phyloP scores from a whole-genome alignment of 352 stramenopile species.

The Aphanomyces stellatus region DNA sequence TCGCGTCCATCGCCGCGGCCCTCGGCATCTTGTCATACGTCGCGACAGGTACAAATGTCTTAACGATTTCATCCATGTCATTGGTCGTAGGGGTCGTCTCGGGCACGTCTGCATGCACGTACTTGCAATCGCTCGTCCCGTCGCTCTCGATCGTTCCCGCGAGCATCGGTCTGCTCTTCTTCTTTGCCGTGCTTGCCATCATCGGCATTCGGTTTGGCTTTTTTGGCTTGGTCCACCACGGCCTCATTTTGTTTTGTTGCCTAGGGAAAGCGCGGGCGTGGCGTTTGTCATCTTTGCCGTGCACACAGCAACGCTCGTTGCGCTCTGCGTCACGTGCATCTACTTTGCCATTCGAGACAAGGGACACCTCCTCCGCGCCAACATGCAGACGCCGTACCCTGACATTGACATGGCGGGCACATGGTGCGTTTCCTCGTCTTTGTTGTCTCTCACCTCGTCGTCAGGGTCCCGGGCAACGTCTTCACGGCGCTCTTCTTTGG shows the following conservation, averaged over 20 bases:
- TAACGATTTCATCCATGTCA: neutral
- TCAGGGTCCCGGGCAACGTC: constrained; percentile 28
- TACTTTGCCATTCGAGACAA: constrained; percentile 48
- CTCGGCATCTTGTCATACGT: constrained; percentile 86
- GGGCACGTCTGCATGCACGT: constrained; percentile 62
- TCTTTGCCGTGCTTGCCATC: constrained; percentile 63
- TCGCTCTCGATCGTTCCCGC: constrained; percentile 33
- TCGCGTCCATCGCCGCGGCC: constrained; percentile 70
- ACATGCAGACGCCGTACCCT: constrained; percentile 45
- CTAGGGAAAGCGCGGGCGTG: constrained; percentile 55
- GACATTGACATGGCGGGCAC: constrained; percentile 43
- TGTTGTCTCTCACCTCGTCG: neutral
- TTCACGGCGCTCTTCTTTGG: constrained; percentile 61
- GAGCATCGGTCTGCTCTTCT: constrained; percentile 43
- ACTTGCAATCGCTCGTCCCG: constrained; percentile 58
- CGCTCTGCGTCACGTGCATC: constrained; percentile 39
- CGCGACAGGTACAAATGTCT: constrained; percentile 41
- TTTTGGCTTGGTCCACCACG: neutral
- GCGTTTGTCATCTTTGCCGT: constrained; percentile 78
- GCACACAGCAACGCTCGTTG: constrained; percentile 56
- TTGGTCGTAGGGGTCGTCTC: constrained; percentile 30
- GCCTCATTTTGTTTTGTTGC: neutral
- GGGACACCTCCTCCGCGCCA: constrained; percentile 43
- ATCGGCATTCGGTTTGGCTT: constrained; percentile 43
- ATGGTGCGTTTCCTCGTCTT: constrained; percentile 11